Base-by-base conservation (phyloP, 352 stramenopile genomes). In the Elongisporangium anandrum region DNA sequence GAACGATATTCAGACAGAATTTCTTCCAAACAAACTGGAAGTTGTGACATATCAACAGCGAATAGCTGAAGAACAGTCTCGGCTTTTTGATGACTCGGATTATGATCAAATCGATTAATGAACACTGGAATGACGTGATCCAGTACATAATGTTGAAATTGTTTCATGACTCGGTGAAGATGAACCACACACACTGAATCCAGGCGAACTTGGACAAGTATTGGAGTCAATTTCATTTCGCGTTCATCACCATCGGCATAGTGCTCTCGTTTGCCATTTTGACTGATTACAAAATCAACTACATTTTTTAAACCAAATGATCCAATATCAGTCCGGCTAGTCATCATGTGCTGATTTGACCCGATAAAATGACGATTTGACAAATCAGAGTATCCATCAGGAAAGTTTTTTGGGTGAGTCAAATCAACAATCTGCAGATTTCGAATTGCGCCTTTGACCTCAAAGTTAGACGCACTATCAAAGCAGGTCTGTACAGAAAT, bases 141-240 rank as follows among this genome's bases (percentile, higher is more conserved):
- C 50, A 69, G 50, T 19, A 92, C 23, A 55, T 86, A 94, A 57
- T 94, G 82, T 16, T 90, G 69, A 47, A 92, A 89, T 60, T 95
- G 87, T 56, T 95, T 95, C 70, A 89, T 91, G 34, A 95, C 78
- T 29, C 87, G 83, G 64, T 94, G 87, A 23, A 95, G 66, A 50
- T 95, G 94, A 47, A 83, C 69, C n/a, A 91, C 63, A 55, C 82
- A 89, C 9, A 94, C 78, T 1, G 87, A 90, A 56, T 95, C 87
- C 21, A 95, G 65, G 4, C 84, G 83, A 50, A 87, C 69, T 50
- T 66, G 77, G 52, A 83, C 66, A 21, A 72, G 26, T 65, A 53
- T n/a, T 47, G 39, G 26, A 17, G 8, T 52, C 55, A 41, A 50
- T 57, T 34, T 52, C n/a, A 41, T 54, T 41, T 54, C 41, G 20